These are phyloP conservation scores for Globisporangium yorkense DNA, from an alignment of 352 stramenopile species.

Conservation along the genomic window DNA sequence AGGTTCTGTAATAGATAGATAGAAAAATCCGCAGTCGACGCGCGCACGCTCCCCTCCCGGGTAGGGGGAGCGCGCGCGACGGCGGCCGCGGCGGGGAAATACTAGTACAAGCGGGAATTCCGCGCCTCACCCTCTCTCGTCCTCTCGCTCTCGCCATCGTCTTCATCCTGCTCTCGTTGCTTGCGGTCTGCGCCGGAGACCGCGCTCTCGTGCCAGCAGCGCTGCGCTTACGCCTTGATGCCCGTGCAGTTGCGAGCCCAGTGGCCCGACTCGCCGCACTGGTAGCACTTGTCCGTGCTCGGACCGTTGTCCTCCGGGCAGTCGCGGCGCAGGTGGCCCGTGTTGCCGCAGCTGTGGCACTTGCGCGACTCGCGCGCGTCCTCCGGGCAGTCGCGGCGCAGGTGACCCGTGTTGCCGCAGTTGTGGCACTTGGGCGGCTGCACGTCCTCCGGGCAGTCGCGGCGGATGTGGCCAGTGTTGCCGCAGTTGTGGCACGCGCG, in stretches of 20 bases:
- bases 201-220: slow-evolving; percentile 5
- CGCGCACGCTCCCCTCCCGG: neutral
- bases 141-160: slow-evolving; percentile 32
- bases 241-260: slow-evolving; percentile 76
- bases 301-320: slow-evolving; percentile 72
- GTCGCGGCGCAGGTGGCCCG: slow-evolving; percentile 67
- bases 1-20: slow-evolving; percentile 9
- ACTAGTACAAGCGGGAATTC: slow-evolving; percentile 58
- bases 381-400: slow-evolving; percentile 68
- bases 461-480: slow-evolving; percentile 68
- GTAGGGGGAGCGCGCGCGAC: neutral
- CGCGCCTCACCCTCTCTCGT: slow-evolving; percentile 22
- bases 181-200: slow-evolving; percentile 7
- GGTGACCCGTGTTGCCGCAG: slow-evolving; percentile 61
- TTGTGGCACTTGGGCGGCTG: slow-evolving; percentile 80
- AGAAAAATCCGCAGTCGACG: slow-evolving; percentile 2
- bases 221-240: slow-evolving; percentile 39
- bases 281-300: slow-evolving; percentile 77
- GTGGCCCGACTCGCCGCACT: slow-evolving; percentile 70
- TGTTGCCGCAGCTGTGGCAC: slow-evolving; percentile 71
- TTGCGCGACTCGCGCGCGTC: slow-evolving; percentile 63
- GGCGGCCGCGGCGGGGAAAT: slow-evolving; percentile 21
- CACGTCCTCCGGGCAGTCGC: slow-evolving; percentile 68
- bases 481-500: slow-evolving; percentile 84
- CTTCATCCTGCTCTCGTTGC: slow-evolving; percentile 32